Conservation (phyloP, 805 yeast species). For the Wickerhamiella musiphila region DNA sequence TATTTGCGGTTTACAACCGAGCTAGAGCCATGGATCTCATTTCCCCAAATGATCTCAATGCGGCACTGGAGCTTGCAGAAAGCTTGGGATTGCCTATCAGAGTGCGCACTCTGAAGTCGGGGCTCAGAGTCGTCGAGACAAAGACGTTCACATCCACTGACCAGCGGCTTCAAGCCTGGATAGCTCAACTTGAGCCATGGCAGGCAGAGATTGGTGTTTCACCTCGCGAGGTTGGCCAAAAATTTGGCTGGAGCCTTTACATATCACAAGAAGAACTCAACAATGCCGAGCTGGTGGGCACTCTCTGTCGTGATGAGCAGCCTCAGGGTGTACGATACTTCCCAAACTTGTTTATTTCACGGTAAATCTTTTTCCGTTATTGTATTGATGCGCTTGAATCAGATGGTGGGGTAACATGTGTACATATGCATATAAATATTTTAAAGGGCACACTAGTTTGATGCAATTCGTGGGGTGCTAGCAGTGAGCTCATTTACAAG, state of each 20-base stretch:
- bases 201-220: conserved; percentile 19
- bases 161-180: conserved; percentile 10
- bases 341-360: conserved; percentile 24
- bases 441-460: not conserved
- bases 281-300: conserved; percentile 38
- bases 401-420: not conserved
- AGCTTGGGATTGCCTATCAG: conserved; percentile 39
- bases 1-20: conserved; percentile 47
- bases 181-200: conserved; percentile 12
- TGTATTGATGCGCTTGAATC: not conserved
- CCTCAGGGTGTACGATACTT: conserved; percentile 50
- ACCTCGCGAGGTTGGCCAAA: conserved; percentile 27
- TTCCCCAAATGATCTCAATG: conserved; percentile 48
- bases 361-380: not conserved
- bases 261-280: conserved; percentile 50
- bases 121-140: conserved; percentile 23
- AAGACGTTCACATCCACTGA: conserved; percentile 8
- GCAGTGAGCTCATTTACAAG: not conserved
- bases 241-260: conserved; percentile 48
- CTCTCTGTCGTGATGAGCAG: conserved; percentile 48
- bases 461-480: no score
- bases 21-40: conserved; percentile 50
- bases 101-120: conserved; percentile 25
- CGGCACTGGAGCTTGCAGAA: conserved; percentile 42
- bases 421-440: not conserved